These are phyloP conservation scores for Eutypa lata DNA, from an alignment of 2,329 filamentous ascomycete genomes.

Conservation along the genomic window DNA sequence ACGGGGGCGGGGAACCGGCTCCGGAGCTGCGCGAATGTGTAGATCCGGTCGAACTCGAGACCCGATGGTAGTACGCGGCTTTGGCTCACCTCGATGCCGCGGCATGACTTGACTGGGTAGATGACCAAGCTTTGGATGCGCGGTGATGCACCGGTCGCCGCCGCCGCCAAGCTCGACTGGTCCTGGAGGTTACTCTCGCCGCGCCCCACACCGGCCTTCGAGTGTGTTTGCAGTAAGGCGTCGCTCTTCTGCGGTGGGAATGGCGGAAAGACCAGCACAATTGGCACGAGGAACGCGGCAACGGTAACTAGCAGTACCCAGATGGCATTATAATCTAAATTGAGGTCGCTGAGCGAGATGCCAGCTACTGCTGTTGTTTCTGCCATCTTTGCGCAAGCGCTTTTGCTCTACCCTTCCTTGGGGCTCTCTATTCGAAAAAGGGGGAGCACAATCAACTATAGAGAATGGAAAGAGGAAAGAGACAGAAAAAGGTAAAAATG, in stretches of 20 bases:
- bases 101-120: constrained; percentile 82
- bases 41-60: constrained; percentile 77
- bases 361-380: constrained; percentile 8
- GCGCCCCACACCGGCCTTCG: constrained; percentile 40
- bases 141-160: constrained; percentile 15
- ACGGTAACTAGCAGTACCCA: constrained; percentile 25
- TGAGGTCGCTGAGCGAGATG: constrained; percentile 13
- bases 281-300: constrained; percentile 48
- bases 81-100: constrained; percentile 67
- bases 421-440: too few species aligned
- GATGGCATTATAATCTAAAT: constrained; percentile 21
- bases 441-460: constrained; percentile 5
- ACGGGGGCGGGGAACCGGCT: constrained; percentile 42
- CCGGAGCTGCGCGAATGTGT: constrained; percentile 71
- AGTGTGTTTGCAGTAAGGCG: constrained; percentile 53
- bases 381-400: not conserved
- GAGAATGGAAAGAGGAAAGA: not conserved
- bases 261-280: constrained; percentile 54
- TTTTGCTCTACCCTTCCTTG: constrained; percentile 2
- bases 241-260: constrained; percentile 51
- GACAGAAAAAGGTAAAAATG: not conserved
- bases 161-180: constrained; percentile 18
- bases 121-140: constrained; percentile 65
- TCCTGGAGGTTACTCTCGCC: constrained; percentile 34
- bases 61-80: constrained; percentile 66